phyloP scores from a whole-genome alignment of 352 stramenopile species.

The Pythium utonaiense region DNA sequence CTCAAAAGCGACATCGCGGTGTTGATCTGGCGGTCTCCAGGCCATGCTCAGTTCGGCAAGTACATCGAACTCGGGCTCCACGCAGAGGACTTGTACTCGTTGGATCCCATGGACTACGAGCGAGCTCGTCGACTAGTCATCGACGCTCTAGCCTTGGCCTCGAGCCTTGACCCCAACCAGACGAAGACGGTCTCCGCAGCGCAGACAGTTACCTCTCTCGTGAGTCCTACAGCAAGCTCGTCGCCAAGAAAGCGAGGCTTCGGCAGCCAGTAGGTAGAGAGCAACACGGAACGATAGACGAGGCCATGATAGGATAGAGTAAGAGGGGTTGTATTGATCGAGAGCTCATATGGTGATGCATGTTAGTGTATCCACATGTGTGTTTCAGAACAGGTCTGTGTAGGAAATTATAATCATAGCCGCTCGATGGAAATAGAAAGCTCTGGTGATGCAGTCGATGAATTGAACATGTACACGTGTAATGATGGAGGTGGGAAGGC shows the following conservation, averaged over 20 bases:
- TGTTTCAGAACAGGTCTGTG: constrained; percentile 88
- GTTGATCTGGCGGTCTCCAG: constrained; percentile 55
- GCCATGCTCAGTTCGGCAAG: constrained; percentile 50
- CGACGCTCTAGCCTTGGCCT: constrained; percentile 43
- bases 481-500: constrained; percentile 23
- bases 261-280: constrained; percentile 1
- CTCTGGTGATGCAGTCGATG: neutral
- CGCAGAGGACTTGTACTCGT: constrained; percentile 59
- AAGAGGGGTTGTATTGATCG: too few relatives aligned
- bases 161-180: constrained; percentile 6
- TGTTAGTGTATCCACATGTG: constrained; percentile 61
- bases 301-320: too few relatives aligned
- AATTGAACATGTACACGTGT: too few relatives aligned
- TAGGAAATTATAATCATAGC: constrained; percentile 77
- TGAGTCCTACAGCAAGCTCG: neutral
- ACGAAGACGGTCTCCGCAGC: neutral
- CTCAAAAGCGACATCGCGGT: constrained; percentile 49
- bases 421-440: neutral
- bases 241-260: constrained; percentile 14
- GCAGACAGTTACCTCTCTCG: neutral
- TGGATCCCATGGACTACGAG: constrained; percentile 68
- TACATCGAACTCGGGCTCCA: constrained; percentile 12
- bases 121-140: constrained; percentile 54
- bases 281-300: neutral
- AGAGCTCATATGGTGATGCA: constrained; percentile 32